Conservation (phyloP, 306 rosid genomes). For the Corylus heterophylla region DNA sequence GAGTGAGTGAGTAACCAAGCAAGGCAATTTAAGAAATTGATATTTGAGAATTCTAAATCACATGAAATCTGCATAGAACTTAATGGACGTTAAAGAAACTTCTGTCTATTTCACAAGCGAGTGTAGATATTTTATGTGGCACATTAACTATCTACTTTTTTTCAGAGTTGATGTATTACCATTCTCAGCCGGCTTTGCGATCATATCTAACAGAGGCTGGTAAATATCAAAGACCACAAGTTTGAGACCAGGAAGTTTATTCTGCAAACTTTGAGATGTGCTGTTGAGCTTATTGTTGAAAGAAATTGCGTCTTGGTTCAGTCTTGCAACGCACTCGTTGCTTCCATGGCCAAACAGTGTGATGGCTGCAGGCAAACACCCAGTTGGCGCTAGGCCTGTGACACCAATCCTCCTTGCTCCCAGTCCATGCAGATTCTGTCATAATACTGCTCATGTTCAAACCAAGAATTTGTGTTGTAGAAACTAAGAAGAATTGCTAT, state of each 20-base stretch:
- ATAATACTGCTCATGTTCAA: conserved; percentile 29
- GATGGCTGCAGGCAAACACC: conserved; percentile 56
- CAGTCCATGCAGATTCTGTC: conserved; percentile 56
- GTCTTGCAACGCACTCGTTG: conserved; percentile 50
- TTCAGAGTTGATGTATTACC: conserved; percentile 37
- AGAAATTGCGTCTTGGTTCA: conserved; percentile 51
- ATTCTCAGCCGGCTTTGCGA: conserved; percentile 39
- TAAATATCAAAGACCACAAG: conserved; percentile 54
- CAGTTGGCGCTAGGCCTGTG: conserved; percentile 55
- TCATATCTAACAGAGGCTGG: conserved; percentile 53
- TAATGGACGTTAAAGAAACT: conserved; percentile 11
- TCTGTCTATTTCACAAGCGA: conserved; percentile 2
- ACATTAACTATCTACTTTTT: conserved; percentile 11
- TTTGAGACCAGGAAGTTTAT: conserved; percentile 44
- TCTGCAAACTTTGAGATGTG: conserved; percentile 46
- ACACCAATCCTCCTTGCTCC: conserved; percentile 58
- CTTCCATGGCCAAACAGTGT: conserved; percentile 57
- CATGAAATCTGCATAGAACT: conserved; percentile 15
- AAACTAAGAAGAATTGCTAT: not conserved
- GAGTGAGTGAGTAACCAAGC: not conserved
- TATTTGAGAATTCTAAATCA: conserved; percentile 11
- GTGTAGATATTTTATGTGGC: conserved; percentile 12
- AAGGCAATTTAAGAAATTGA: not conserved
- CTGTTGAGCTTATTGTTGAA: conserved; percentile 53
- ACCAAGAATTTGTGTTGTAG: conserved; percentile 8